These are phyloP conservation scores for Lactarius quietus DNA, from an alignment of 768 basidiomycete species.

Conservation along the genomic window DNA sequence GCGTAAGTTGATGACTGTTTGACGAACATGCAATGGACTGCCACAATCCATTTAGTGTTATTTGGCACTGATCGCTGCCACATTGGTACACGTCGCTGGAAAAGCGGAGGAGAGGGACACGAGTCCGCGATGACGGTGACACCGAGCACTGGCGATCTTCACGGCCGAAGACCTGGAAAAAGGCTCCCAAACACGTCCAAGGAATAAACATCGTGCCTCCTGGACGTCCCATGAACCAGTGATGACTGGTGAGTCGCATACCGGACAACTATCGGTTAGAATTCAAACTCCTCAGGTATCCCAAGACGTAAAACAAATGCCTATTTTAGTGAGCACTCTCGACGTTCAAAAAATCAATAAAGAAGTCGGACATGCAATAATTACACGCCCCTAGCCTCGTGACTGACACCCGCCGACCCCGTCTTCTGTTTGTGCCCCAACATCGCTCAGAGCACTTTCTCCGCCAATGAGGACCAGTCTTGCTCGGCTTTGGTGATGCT, in stretches of 20 bases:
- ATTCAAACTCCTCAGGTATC: too few relatives aligned
- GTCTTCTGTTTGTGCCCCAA: neutral
- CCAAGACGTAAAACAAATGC: neutral
- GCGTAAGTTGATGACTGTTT: too few relatives aligned
- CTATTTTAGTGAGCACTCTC: neutral
- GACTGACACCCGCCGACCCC: neutral
- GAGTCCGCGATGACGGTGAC: neutral
- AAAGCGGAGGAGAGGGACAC: neutral
- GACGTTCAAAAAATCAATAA: neutral
- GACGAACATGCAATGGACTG: neutral
- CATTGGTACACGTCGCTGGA: neutral
- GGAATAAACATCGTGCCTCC: too few relatives aligned
- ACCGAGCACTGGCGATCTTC: neutral
- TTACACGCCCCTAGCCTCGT: neutral
- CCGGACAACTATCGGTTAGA: too few relatives aligned
- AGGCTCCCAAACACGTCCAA: too few relatives aligned
- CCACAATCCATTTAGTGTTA: neutral
- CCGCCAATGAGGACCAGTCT: neutral
- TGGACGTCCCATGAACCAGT: too few relatives aligned
- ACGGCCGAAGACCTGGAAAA: neutral
- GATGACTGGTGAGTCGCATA: too few relatives aligned
- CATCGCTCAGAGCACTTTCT: neutral
- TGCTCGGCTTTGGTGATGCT: neutral
- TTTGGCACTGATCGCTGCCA: neutral
- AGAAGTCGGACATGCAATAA: neutral